Evolutionary conservation across 805 yeast genomes (phyloP).

Genomic region (Metschnikowia corniflorae): DNA sequence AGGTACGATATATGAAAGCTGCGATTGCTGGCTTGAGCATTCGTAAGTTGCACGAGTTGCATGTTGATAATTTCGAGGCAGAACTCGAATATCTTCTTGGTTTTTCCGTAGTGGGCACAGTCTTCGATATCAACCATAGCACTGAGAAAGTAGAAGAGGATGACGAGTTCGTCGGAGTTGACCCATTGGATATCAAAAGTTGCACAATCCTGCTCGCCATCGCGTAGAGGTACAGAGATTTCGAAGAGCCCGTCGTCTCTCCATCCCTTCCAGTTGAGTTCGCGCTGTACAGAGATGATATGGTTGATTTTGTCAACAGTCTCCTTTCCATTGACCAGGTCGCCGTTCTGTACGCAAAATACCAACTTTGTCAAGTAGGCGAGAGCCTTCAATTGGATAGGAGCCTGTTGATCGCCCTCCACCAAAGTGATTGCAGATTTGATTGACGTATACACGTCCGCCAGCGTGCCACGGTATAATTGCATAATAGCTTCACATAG

Average conservation of each 20-base stretch:
- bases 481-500: constrained; percentile 28
- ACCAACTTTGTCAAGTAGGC: constrained; percentile 23
- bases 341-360: constrained; percentile 26
- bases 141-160: constrained; percentile 39
- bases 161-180: constrained; percentile 40
- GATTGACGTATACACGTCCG: constrained; percentile 17
- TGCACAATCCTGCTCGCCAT: background rate
- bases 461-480: constrained; percentile 27
- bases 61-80: constrained; percentile 23
- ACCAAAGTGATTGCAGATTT: constrained; percentile 12
- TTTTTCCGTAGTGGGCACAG: constrained; percentile 30
- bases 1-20: constrained; percentile 9
- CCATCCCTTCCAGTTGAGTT: constrained; percentile 27
- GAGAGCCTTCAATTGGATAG: constrained; percentile 33
- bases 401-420: background rate
- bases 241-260: constrained; percentile 23
- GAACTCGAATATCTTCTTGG: constrained; percentile 34
- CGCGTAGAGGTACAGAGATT: constrained; percentile 4
- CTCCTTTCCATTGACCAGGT: constrained; percentile 21
- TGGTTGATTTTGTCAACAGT: constrained; percentile 19
- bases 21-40: background rate
- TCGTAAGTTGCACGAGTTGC: constrained; percentile 10
- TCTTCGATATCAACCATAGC: constrained; percentile 39
- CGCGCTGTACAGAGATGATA: constrained; percentile 19
- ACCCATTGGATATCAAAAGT: constrained; percentile 38